A percentile compares a stretch with the other conserved stretches of the same genome.
Conservation (phyloP, 2,329 filamentous ascomycete genomes). For the Diaporthe destruens region DNA sequence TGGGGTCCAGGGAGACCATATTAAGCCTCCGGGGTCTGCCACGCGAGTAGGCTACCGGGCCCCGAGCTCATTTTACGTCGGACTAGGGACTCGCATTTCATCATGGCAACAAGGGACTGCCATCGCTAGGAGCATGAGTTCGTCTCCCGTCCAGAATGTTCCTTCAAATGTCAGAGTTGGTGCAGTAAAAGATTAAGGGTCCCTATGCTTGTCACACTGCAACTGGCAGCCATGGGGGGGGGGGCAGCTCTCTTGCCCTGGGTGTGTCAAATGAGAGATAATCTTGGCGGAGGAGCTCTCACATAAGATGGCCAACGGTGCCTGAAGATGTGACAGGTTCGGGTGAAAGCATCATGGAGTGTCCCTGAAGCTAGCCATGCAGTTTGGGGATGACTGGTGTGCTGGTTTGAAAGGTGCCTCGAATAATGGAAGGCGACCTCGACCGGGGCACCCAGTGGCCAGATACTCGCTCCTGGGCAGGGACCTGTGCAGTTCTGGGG, state of each 20-base stretch:
- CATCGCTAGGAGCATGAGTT: not conserved
- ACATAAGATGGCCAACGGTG: slow-evolving; percentile 6
- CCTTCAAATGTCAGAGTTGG: not conserved
- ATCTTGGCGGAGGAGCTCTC: slow-evolving; percentile 12
- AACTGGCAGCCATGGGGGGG: slow-evolving; percentile 8
- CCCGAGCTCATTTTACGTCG: slow-evolving; percentile 38
- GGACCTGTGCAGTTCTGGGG: not conserved
- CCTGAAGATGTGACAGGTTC: slow-evolving; percentile 26
- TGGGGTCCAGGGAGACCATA: slow-evolving; percentile 6
- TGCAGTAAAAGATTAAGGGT: slow-evolving; percentile 28
- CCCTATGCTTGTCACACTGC: slow-evolving; percentile 7
- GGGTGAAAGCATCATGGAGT: slow-evolving; percentile 28
- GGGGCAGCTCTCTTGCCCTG: slow-evolving; percentile 2
- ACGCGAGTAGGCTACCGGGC: slow-evolving; percentile 30
- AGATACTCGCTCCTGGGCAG: slow-evolving; percentile 11
- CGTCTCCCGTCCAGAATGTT: slow-evolving; percentile 5
- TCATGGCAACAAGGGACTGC: slow-evolving; percentile 19
- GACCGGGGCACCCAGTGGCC: not conserved
- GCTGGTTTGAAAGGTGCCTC: slow-evolving; percentile 19
- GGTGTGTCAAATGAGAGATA: slow-evolving; percentile 6
- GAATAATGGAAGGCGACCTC: not conserved
- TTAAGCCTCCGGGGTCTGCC: slow-evolving; percentile 26
- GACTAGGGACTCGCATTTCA: slow-evolving; percentile 9
- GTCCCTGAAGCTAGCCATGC: slow-evolving; percentile 12
- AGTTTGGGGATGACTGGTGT: slow-evolving; percentile 16